Base-by-base conservation (phyloP, 768 basidiomycete genomes). In the Boletus barrowsii region DNA sequence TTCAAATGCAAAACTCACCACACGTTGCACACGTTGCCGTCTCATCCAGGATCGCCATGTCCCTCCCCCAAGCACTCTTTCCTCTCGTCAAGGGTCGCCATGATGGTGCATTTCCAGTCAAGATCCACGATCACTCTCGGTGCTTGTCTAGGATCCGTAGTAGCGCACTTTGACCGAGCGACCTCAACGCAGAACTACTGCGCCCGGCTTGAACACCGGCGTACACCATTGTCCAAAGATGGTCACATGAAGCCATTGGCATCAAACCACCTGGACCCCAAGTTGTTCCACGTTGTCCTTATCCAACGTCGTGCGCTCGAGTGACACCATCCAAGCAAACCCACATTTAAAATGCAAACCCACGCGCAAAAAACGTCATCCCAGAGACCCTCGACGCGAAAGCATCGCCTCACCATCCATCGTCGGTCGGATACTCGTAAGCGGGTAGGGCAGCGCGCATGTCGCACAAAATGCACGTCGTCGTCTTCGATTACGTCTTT, bases 401-500 rank as follows among this genome's bases (percentile, higher is more conserved):
- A 30, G n/a, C 10, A 8, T 26, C 37, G 7, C 20, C 42, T 11
- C 26, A n/a, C 13, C 37, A 15, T 10, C 14, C 5, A 14, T 8
- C 10, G 11, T 35, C 10, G n/a, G 17, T n/a, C 35, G 24, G 48
- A 45, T 58, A 51, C 9, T 29, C 22, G 29, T 29, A 29, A 48
- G 44, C 53, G 42, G 57, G 46, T 42, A 20, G 18, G 33, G 29
- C 17, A 53, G 29, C 10, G 20, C 29, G 8, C 47, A 15, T 37
- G 17, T 26, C 18, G 26, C 32, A 14, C 32, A n/a, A 22, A 10
- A 26, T 22, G 53, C 24, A 22, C 44, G 17, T 4, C 17, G 14
- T 18, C 5, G 45, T 10, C 63, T 66, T 65, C 53, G 36, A 56
- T 66, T 64, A 64, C 57, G 64, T 62, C 37, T 13, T 41, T 13